A percentile compares a stretch with the other conserved stretches of the same genome.
Conservation (phyloP, 129 eudicot genomes). For the Saussurea involucrata region DNA sequence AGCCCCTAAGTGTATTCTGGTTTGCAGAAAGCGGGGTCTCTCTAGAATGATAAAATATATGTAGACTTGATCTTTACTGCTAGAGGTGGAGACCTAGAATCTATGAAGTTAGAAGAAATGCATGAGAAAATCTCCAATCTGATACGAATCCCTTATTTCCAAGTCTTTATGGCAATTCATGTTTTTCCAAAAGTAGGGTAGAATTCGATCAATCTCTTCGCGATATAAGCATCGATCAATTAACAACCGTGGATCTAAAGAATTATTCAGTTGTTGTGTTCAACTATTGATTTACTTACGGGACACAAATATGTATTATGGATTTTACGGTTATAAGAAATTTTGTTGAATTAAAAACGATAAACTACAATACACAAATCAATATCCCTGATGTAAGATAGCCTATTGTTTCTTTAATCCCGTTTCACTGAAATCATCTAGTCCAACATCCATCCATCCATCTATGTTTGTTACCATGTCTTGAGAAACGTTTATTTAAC, state of each 20-base stretch:
- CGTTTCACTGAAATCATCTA: background rate
- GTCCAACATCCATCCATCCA: background rate
- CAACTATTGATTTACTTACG: background rate
- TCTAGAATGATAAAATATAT: no score
- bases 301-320: background rate
- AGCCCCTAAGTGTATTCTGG: no score
- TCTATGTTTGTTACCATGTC: background rate
- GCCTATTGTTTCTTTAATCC: background rate
- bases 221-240: background rate
- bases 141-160: background rate
- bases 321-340: background rate
- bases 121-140: background rate
- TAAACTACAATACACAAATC: background rate
- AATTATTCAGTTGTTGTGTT: background rate
- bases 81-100: no score
- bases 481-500: background rate
- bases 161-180: background rate
- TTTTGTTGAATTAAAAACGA: background rate
- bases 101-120: no score
- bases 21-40: background rate
- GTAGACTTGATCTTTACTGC: background rate
- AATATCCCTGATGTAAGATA: background rate
- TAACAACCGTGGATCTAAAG: background rate
- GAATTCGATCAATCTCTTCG: background rate
- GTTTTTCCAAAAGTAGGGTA: background rate